These are phyloP conservation scores for Citrus medica DNA, from an alignment of 345 rosid species.

Conservation along the genomic window DNA sequence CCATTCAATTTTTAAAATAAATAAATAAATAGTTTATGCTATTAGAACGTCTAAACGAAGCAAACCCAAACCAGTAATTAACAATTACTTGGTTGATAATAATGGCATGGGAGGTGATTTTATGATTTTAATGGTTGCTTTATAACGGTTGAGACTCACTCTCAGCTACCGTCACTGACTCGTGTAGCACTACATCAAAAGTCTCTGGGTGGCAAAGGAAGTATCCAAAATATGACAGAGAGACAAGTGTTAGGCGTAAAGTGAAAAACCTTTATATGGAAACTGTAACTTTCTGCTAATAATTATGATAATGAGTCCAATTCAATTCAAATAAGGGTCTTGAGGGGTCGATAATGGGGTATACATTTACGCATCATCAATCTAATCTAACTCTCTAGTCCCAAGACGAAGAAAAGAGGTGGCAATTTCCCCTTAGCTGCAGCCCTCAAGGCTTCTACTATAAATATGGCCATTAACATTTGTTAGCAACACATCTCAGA, in stretches of 20 bases:
- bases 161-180: no score
- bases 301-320: background rate
- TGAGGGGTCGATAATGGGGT: background rate
- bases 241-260: background rate
- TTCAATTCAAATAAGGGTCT: background rate
- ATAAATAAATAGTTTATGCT: no score
- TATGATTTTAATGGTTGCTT: no score
- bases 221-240: no score
- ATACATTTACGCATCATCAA: slow-evolving; percentile 7
- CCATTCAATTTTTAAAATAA: no score
- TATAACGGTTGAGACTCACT: no score
- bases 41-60: no score
- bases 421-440: slow-evolving; percentile 6
- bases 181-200: no score
- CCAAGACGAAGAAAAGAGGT: background rate
- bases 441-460: slow-evolving; percentile 18
- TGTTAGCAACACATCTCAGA: background rate
- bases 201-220: no score
- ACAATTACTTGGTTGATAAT: no score
- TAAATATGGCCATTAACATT: slow-evolving; percentile 23
- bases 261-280: background rate
- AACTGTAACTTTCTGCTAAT: background rate
- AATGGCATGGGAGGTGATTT: no score
- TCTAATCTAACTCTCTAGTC: background rate
- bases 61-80: no score